Evolutionary conservation across 2,329 filamentous ascomycete species (phyloP), one percentile per base, ranked within the genome.

Genomic region (Sphaceloma murrayae): DNA sequence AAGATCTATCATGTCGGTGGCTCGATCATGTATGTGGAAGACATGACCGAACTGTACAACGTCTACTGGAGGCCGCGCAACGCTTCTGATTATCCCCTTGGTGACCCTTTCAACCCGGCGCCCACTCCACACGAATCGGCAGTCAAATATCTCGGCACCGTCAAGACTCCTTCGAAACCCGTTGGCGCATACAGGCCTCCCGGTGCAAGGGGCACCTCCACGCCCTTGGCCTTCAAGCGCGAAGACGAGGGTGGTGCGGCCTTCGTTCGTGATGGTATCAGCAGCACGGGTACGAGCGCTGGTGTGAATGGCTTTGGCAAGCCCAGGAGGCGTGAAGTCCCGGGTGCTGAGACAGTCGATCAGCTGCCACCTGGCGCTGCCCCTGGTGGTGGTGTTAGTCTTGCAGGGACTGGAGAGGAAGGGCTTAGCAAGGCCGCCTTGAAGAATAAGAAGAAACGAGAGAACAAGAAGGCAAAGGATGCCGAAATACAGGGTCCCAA

Each of bases 371-470:
- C 83, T n/a, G 78, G 81, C 51, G 80, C 82, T 33, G 75, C 75
- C 43, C 77, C 80, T 34, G 77, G 77, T 43, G 77, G 77, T 16
- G 78, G 77, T 32, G 77, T 79, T 31, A 75, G 74, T 50, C 72
- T 84, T 34, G 77, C 82, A 10, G 73, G 67, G 51, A 59, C 78
- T 64, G 74, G 67, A 51, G 82, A 86, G 49, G 84, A 85, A 54
- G 80, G 75, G 54, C 62, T 91, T 49, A 88, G 84, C 50, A 93
- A 91, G 68, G 78, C 82, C 44, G 87, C 84, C 9, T 69, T 85
- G 55, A 95, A 95, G 75, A 95, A 95, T 68, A 96, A 96, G 77
- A 96, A 96, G 77, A 96, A 96, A 76, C 78, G 91, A 34, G 81
- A 85, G 54, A 85, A 85, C 53, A 95, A 93, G 73, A 96, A 95